Conservation (phyloP, 176 grass and related monocot species). For the Bromus sterilis region DNA sequence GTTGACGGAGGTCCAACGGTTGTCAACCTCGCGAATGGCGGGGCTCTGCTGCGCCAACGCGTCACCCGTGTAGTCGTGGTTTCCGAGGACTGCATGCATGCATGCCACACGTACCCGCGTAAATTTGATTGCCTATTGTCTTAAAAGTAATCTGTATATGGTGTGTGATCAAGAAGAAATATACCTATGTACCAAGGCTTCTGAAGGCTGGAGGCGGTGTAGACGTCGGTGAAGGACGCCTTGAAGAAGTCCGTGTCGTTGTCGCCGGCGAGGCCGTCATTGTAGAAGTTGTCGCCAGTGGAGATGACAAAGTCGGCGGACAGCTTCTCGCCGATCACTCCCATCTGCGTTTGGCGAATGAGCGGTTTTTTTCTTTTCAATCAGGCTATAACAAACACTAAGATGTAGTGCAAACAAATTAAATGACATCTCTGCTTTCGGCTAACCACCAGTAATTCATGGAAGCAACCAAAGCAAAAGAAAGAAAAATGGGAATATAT, state of each 20-base stretch:
- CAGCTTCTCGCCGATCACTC: conserved; percentile 45
- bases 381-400: not conserved
- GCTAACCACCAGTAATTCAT: not conserved
- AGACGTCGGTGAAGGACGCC: conserved; percentile 72
- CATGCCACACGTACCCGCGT: too few species aligned
- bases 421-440: not conserved
- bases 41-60: conserved; percentile 33
- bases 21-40: conserved; percentile 22
- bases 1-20: conserved; percentile 20
- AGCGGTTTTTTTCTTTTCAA: not conserved
- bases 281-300: conserved; percentile 83
- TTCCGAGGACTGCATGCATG: conserved; percentile 21
- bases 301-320: conserved; percentile 76
- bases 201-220: conserved; percentile 69
- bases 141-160: too few species aligned
- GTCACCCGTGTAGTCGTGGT: conserved; percentile 38
- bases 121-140: too few species aligned
- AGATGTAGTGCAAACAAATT: not conserved
- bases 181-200: conserved; percentile 84
- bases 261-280: conserved; percentile 52
- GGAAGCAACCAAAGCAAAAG: not conserved
- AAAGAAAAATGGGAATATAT: too few species aligned
- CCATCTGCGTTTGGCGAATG: conserved; percentile 47
- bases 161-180: not conserved
- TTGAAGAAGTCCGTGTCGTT: conserved; percentile 56